A percentile compares a stretch with the other conserved stretches of the same genome.
phyloP scores from a whole-genome alignment of 345 rosid species.

The Eucalyptus pauciflora region DNA sequence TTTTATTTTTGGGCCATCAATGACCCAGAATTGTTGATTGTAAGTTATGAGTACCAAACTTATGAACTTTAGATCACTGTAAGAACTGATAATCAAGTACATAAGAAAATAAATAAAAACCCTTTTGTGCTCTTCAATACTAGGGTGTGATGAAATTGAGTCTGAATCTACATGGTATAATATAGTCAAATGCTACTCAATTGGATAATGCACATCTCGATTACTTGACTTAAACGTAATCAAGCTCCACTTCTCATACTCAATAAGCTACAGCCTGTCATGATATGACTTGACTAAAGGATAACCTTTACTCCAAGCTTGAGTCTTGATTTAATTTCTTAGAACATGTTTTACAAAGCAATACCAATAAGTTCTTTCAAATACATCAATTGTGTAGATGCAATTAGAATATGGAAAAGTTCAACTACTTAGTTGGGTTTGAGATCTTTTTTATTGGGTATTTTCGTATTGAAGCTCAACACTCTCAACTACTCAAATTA shows the following conservation, averaged over 20 bases:
- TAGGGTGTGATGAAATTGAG: neutral
- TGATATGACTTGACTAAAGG: neutral
- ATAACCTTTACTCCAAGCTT: neutral
- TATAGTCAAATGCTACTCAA: neutral
- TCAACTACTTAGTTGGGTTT: neutral
- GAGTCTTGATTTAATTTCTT: neutral
- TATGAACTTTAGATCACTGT: neutral
- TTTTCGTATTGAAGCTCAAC: neutral
- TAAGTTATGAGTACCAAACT: neutral
- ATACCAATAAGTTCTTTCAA: neutral
- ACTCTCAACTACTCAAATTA: neutral
- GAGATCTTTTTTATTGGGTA: neutral
- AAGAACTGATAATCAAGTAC: neutral
- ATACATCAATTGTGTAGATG: neutral
- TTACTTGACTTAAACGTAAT: neutral
- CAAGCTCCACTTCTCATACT: neutral
- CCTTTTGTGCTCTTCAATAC: neutral
- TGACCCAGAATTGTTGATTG: neutral
- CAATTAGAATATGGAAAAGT: neutral
- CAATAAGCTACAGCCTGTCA: neutral
- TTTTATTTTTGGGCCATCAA: neutral
- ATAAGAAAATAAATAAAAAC: neutral
- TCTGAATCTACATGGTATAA: neutral
- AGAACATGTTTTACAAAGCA: neutral
- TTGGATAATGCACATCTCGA: neutral